Evolutionary conservation across 176 grass and related monocot species (phyloP), one percentile per base, ranked within the genome.

Genomic region (Zea luxurians): DNA sequence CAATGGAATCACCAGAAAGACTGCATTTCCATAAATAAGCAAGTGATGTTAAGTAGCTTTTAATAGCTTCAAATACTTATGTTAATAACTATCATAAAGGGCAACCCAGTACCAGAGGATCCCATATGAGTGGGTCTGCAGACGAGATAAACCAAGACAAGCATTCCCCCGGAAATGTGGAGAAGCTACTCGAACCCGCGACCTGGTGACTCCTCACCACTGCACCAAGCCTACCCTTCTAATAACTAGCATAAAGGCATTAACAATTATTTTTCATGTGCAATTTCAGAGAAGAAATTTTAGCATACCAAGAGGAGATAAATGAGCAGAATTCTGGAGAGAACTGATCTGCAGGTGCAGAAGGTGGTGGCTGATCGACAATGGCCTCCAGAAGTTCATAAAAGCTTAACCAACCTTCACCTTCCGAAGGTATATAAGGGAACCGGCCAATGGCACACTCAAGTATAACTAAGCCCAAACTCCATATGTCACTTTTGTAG

Each of bases 401-500:
- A 86, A 99, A 99, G 84, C 90, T 99, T 54, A 95, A 55, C 83
- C 81, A 93, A 64, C 88, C 86, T 64, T 92, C 92, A 70, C 89
- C 88, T 78, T 99, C 96, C 41, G 88, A 85, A 54, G 92, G 88
- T 57, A 84, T 87, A 77, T 99, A 99, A 44, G 96, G 96, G 70
- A 99, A 99, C 43, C 92, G 85, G 1, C 96, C 96, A 75, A 96
- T 91, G 8, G 92, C 96, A 79, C 96, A 99, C 70, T 99, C 96
- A 21, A 99, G 92, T 78, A 99, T 95, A 76, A 99, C 96, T 81
- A 95, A 89, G 8, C 92, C 96, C 81, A 99, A 87, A 90, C 96
- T 99, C 96, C 96, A 99, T 78, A 99, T 89, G 60, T 99, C 96
- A 64, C 92, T 96, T 76, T 99, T 99, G 79, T 93, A 96, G 65